These are phyloP conservation scores for Sugiyamaella boreocaroliniensis DNA, from an alignment of 805 yeast species.

Conservation along the genomic window DNA sequence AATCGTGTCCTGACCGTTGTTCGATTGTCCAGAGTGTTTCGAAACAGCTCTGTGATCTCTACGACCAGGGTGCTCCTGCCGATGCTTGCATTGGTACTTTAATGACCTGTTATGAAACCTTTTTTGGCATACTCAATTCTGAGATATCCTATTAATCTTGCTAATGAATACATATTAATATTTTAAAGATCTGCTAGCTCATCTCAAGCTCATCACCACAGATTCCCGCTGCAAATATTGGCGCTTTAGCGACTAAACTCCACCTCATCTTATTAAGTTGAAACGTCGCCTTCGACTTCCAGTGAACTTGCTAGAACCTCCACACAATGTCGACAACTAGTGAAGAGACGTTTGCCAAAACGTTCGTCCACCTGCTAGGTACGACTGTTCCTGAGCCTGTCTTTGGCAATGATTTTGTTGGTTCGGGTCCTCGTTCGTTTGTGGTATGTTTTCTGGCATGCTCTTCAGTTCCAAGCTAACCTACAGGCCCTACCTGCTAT, in stretches of 20 bases:
- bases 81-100: neutral
- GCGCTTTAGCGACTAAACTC: too few species aligned
- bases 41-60: constrained; percentile 2
- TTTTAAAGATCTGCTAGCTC: neutral
- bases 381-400: constrained; percentile 6
- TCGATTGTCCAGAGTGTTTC: neutral
- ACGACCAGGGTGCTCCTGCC: neutral
- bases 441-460: neutral
- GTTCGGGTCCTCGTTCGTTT: neutral
- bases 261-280: too few species aligned
- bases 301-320: neutral
- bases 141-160: too few species aligned
- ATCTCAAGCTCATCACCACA: too few species aligned
- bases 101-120: neutral
- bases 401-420: constrained; percentile 11
- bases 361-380: constrained; percentile 13
- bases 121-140: neutral
- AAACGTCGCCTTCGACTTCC: neutral
- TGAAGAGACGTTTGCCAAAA: constrained; percentile 14
- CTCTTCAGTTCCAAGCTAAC: neutral
- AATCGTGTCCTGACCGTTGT: neutral
- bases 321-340: constrained; percentile 3
- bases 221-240: too few species aligned
- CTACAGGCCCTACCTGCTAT: constrained; percentile 10
- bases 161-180: neutral